phyloP scores from a whole-genome alignment of 345 rosid species.

The Alliaria petiolata region DNA sequence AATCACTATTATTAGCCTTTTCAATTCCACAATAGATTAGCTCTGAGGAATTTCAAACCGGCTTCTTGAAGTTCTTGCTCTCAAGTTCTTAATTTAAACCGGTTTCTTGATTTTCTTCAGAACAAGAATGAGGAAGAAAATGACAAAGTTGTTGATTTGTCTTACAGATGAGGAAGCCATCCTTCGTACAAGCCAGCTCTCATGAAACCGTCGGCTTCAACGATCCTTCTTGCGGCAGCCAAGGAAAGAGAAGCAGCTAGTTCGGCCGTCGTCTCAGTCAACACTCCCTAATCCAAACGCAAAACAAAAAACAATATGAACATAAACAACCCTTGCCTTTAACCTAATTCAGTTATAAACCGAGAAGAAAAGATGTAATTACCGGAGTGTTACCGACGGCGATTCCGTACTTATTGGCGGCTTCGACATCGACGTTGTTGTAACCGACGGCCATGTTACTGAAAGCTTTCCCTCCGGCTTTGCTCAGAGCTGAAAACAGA shows the following conservation, averaged over 20 bases:
- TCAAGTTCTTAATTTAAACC: background rate
- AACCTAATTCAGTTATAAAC: background rate
- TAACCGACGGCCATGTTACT: conserved; percentile 99
- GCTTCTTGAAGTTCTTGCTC: too few relatives aligned
- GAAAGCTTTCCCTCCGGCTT: conserved; percentile 91
- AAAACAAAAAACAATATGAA: conserved; percentile 2
- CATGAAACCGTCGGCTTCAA: conserved; percentile 97
- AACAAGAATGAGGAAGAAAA: background rate
- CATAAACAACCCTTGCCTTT: background rate
- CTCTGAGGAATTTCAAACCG: background rate
- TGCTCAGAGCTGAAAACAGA: conserved; percentile 77
- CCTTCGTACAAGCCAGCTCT: conserved; percentile 94
- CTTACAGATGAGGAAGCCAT: conserved; percentile 94
- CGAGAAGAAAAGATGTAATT: conserved; percentile 9
- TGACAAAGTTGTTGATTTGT: background rate
- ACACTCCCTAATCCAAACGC: conserved; percentile 99
- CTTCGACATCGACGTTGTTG: conserved; percentile 93
- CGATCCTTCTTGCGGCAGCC: conserved; percentile 91
- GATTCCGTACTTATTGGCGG: conserved; percentile 88
- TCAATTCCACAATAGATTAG: background rate
- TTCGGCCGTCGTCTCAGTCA: conserved; percentile 96
- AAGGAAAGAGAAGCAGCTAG: conserved; percentile 91
- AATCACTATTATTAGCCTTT: background rate
- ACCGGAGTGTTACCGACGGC: conserved; percentile 98
- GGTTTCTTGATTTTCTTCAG: background rate